A percentile compares a stretch with the other conserved stretches of the same genome.
Conservation (phyloP, 352 stramenopile species). For the Globisporangium iwayamae region DNA sequence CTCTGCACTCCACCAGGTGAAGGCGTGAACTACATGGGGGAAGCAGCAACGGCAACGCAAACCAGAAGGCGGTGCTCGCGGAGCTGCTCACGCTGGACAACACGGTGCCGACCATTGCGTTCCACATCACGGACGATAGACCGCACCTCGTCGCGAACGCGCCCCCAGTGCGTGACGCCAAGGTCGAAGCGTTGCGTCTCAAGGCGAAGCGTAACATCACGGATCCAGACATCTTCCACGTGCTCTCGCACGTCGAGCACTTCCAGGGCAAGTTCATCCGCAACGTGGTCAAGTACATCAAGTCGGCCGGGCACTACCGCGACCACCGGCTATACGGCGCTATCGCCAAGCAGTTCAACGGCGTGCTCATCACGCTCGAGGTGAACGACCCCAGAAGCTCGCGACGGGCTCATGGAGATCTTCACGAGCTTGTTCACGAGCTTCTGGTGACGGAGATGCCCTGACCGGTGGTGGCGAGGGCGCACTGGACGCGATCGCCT, state of each 20-base stretch:
- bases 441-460: background rate
- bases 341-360: conserved; percentile 54
- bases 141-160: conserved; percentile 41
- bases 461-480: background rate
- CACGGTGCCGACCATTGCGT: conserved; percentile 51
- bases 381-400: conserved; percentile 29
- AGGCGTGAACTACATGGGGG: conserved; percentile 27
- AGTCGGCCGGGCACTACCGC: conserved; percentile 37
- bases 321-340: conserved; percentile 54
- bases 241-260: conserved; percentile 44
- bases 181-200: conserved; percentile 41
- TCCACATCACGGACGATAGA: conserved; percentile 62
- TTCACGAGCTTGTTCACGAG: conserved; percentile 50
- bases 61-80: conserved; percentile 61
- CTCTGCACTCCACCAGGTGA: conserved; percentile 43
- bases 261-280: conserved; percentile 55
- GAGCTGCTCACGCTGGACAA: conserved; percentile 48
- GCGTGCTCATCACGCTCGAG: conserved; percentile 56
- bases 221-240: conserved; percentile 51
- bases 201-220: conserved; percentile 39
- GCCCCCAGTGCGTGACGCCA: conserved; percentile 27
- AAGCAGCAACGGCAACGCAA: conserved; percentile 59
- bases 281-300: conserved; percentile 62
- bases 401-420: conserved; percentile 49
- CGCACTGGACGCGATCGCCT: conserved; percentile 29